Evolutionary conservation across 176 grass and related monocot species (phyloP).

Genomic region (Themeda triandra): DNA sequence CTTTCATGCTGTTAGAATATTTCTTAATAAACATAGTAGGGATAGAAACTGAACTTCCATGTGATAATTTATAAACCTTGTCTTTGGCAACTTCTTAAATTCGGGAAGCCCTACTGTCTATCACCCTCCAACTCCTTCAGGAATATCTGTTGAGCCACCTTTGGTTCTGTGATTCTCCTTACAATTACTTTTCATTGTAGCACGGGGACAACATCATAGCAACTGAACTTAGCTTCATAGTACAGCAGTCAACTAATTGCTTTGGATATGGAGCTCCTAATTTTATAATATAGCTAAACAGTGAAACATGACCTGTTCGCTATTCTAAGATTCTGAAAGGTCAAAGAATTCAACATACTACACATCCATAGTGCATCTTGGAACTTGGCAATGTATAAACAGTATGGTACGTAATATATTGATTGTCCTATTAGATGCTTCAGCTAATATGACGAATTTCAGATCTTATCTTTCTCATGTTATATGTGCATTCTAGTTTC

Average conservation of each 20-base stretch:
- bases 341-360: not conserved
- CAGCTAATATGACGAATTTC: too few species aligned
- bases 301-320: not conserved
- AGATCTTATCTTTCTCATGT: too few species aligned
- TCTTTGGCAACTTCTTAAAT: not conserved
- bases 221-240: not conserved
- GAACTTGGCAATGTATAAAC: not conserved
- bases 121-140: not conserved
- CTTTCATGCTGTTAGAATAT: not conserved
- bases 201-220: not conserved
- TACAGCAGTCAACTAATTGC: not conserved
- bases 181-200: not conserved
- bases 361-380: not conserved
- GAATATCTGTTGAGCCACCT: not conserved
- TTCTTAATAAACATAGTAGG: not conserved
- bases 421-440: not conserved
- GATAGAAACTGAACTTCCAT: not conserved
- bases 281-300: not conserved
- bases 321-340: constrained; percentile 1
- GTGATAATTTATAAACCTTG: not conserved
- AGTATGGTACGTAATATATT: not conserved
- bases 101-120: not conserved
- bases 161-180: not conserved
- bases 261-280: not conserved
- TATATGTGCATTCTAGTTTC: too few species aligned